Base-by-base conservation (phyloP, 176 grass and related monocot species). In the Otatea glauca region DNA sequence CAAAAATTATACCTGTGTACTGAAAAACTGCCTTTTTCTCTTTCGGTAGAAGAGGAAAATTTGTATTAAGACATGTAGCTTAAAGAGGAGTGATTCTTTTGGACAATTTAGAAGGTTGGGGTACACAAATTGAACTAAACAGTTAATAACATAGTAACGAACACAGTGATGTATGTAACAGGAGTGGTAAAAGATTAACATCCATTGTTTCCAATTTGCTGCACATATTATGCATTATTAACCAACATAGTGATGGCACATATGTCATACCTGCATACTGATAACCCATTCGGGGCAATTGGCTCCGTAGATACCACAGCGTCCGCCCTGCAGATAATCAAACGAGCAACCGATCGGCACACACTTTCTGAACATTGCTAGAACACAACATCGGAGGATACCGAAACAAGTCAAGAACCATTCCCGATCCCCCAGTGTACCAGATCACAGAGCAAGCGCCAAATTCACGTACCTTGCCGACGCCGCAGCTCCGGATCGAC, bases 251-350 rank as follows among this genome's bases (percentile, higher is more conserved):
- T 50, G 29, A 37, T 79, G 21, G 9, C 43, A 41, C 20, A 49
- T 65, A 70, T 43, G 10, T 2, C 66, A 35, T 81, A 98, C 95
- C 92, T 98, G 83, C 95, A 98, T 93, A 77, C 90, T 98, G 59
- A 95, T 88, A 75, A 98, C 63, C 95, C 95, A 98, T 62, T 98
- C 92, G 18, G 89, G 89, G 68, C 85, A 93, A 86, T 98, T 98
- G 44, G 83, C 89, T 88, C 95, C 92, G 59, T 95, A 98, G 63
- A 98, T 98, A 27, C 95, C 95, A 76, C 95, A 98, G 34, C 92
- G 92, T 44, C 91, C 87, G 38, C 91, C 89, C 95, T 98, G 84
- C 53, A 72, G 74, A 75, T 56, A 79, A 78, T 16, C 29, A 78
- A 77, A 44, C 6, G 59, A 64, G 18, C 34, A 70, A 62, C 42